A percentile compares a stretch with the other conserved stretches of the same genome.
Conservation (phyloP, 768 basidiomycete genomes). For the Termitomyces titanicus region DNA sequence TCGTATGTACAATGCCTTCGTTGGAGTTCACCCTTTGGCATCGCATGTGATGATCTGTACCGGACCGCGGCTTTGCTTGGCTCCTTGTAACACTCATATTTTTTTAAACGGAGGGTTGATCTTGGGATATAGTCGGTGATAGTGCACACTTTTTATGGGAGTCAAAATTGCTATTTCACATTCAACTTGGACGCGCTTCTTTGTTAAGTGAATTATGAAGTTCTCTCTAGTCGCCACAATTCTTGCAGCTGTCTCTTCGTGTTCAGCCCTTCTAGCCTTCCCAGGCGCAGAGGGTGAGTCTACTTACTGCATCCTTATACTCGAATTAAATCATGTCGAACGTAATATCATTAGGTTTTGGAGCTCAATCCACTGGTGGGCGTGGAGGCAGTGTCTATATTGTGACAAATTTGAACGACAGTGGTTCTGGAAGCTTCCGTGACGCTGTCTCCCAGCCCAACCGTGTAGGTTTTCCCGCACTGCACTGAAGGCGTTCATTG, state of each 20-base stretch:
- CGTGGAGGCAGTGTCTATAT: conserved; percentile 30
- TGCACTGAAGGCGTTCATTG: neutral
- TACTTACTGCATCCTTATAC: neutral
- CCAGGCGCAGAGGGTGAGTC: conserved; percentile 28
- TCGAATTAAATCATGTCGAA: neutral
- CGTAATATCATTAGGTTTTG: conserved; percentile 21
- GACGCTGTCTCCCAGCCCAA: conserved; percentile 30
- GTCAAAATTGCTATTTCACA: neutral
- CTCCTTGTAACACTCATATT: neutral
- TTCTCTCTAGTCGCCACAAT: neutral
- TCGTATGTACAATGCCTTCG: neutral
- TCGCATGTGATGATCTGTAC: conserved; percentile 7
- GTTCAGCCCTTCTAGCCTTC: conserved; percentile 26
- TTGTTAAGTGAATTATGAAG: conserved; percentile 8
- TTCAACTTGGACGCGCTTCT: neutral
- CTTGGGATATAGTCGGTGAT: conserved; percentile 11
- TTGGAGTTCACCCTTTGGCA: neutral
- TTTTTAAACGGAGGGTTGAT: conserved; percentile 2
- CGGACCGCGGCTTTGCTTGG: conserved; percentile 4
- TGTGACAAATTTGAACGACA: conserved; percentile 31
- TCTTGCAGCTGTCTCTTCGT: conserved; percentile 12
- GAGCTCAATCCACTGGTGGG: conserved; percentile 30
- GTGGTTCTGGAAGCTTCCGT: conserved; percentile 31
- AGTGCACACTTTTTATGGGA: neutral
- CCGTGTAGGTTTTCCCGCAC: conserved; percentile 15